Evolutionary conservation across 441 rosid genomes (phyloP).

Genomic region (Flueggea neowawraea): DNA sequence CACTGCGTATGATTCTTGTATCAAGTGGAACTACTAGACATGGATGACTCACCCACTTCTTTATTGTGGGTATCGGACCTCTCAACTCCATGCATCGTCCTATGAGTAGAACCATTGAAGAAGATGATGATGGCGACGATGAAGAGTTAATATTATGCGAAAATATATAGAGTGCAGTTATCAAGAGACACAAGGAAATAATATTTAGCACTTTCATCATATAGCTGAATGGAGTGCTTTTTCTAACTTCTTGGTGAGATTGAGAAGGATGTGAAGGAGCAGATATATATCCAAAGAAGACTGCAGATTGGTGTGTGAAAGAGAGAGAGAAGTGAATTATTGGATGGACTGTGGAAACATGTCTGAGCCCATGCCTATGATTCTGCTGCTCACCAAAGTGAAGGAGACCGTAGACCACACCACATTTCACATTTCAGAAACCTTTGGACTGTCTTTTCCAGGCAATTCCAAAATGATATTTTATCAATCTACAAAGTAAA

Average conservation of each 20-base stretch:
- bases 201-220: conserved; percentile 33
- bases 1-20: too few species aligned
- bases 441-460: neutral
- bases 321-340: conserved; percentile 19
- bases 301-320: neutral
- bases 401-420: conserved; percentile 5
- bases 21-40: too few species aligned
- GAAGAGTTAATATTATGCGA: conserved; percentile 8
- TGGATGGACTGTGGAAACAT: conserved; percentile 25
- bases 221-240: neutral
- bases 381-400: conserved; percentile 15
- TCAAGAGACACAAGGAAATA: conserved; percentile 23
- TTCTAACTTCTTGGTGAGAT: neutral
- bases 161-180: conserved; percentile 18
- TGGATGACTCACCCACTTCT: too few species aligned
- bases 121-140: conserved; percentile 12
- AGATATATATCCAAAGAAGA: neutral
- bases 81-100: conserved; percentile 11
- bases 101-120: conserved; percentile 24
- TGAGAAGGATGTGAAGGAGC: conserved; percentile 6
- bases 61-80: neutral
- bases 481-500: too few species aligned
- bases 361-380: conserved; percentile 28
- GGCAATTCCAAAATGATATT: neutral
- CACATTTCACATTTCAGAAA: neutral